Evolutionary conservation across 163 green algal species (phyloP).

Genomic region (Chlorella variabilis): DNA sequence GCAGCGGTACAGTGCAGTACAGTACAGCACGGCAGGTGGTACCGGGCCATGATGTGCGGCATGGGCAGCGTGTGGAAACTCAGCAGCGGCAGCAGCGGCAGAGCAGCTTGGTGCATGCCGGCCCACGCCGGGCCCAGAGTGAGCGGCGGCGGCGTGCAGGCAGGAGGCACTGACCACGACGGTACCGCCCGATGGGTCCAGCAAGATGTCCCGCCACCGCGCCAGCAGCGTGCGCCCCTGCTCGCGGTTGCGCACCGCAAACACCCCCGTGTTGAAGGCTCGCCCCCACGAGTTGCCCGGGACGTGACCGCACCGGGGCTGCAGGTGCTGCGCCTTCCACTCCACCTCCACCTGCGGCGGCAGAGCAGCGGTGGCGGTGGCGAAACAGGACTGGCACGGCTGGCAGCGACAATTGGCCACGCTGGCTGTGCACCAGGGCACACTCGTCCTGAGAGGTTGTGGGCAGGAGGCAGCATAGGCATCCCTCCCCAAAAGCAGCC

Average conservation of each 20-base stretch:
- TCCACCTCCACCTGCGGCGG: neutral
- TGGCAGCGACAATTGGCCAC: neutral
- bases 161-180: neutral
- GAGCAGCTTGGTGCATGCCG: no score
- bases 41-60: no score
- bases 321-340: slow-evolving; percentile 2
- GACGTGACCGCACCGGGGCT: slow-evolving; percentile 35
- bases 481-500: no score
- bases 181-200: neutral
- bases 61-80: no score
- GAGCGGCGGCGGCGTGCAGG: no score
- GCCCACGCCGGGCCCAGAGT: no score
- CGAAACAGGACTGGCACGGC: no score
- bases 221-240: neutral
- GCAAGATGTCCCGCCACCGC: neutral
- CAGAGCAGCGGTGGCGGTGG: no score
- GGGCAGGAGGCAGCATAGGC: no score
- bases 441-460: no score
- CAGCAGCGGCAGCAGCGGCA: no score
- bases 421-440: neutral
- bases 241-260: slow-evolving; percentile 36
- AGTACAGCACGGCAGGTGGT: no score
- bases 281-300: slow-evolving; percentile 23
- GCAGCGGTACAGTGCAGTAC: neutral
- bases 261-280: slow-evolving; percentile 31